Evolutionary conservation across 495 filamentous ascomycete species (phyloP).

Genomic region (Penicillium tannophilum): DNA sequence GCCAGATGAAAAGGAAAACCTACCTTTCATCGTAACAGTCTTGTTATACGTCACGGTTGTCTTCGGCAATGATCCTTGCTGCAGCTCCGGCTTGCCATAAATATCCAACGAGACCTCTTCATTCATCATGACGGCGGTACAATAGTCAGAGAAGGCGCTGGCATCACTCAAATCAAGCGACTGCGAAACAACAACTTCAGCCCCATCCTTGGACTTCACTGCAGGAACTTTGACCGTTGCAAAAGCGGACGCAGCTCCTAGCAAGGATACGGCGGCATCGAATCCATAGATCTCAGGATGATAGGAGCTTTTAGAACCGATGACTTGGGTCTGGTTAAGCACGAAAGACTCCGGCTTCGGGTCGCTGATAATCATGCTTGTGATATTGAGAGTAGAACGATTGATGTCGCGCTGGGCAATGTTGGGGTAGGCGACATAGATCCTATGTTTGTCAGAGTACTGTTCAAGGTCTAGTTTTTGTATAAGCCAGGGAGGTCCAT

Average conservation of each 20-base stretch:
- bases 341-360: constrained; percentile 59
- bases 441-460: constrained; percentile 40
- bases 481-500: background rate
- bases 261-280: constrained; percentile 52
- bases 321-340: constrained; percentile 53
- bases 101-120: constrained; percentile 62
- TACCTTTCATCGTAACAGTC: constrained; percentile 59
- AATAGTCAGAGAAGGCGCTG: constrained; percentile 59
- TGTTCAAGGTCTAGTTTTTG: too few relatives aligned
- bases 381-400: constrained; percentile 61
- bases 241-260: constrained; percentile 55
- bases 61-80: constrained; percentile 51
- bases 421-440: constrained; percentile 72
- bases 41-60: constrained; percentile 58
- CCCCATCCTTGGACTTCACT: constrained; percentile 57
- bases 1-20: background rate
- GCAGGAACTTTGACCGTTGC: constrained; percentile 58
- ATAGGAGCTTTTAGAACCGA: constrained; percentile 48
- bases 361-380: constrained; percentile 57
- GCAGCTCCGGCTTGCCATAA: constrained; percentile 56
- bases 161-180: constrained; percentile 52
- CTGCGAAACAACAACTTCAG: constrained; percentile 54
- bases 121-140: constrained; percentile 53
- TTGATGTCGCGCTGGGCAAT: constrained; percentile 72
- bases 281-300: constrained; percentile 60